These are phyloP conservation scores for Xylariomycetidae sp. DNA, from an alignment of 2,329 filamentous ascomycete species.

Conservation along the genomic window DNA sequence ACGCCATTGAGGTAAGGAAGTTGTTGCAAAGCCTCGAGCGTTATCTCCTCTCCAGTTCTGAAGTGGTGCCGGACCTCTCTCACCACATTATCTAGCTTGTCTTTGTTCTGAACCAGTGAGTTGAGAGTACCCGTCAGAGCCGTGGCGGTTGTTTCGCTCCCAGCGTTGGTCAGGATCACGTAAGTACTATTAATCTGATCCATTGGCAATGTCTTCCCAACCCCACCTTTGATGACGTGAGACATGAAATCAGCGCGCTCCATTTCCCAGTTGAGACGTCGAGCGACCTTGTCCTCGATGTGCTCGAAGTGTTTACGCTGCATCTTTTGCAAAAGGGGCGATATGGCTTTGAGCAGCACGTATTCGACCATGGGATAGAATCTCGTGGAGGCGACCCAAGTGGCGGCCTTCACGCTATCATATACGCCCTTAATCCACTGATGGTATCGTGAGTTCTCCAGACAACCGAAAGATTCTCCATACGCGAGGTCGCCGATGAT, in stretches of 20 bases:
- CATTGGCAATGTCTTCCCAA: constrained; percentile 10
- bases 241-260: constrained; percentile 26
- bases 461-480: constrained; percentile 25
- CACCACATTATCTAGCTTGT: constrained; percentile 8
- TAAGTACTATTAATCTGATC: constrained; percentile 29
- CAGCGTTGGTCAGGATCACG: constrained; percentile 22
- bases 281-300: constrained; percentile 24
- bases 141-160: constrained; percentile 25
- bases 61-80: constrained; percentile 9
- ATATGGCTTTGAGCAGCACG: constrained; percentile 13
- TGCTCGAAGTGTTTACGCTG: constrained; percentile 17
- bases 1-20: constrained; percentile 16
- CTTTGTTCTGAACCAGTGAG: constrained; percentile 14
- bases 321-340: constrained; percentile 12
- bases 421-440: constrained; percentile 23
- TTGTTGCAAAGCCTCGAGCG: constrained; percentile 6
- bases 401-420: constrained; percentile 18
- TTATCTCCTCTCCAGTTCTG: constrained; percentile 6
- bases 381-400: constrained; percentile 13
- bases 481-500: constrained; percentile 31
- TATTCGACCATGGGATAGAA: constrained; percentile 18
- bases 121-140: constrained; percentile 15
- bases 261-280: constrained; percentile 20
- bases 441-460: constrained; percentile 22
- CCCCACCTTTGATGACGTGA: constrained; percentile 15